phyloP scores from a whole-genome alignment of 164 flowering plant species.

The Tinospora cordifolia region DNA sequence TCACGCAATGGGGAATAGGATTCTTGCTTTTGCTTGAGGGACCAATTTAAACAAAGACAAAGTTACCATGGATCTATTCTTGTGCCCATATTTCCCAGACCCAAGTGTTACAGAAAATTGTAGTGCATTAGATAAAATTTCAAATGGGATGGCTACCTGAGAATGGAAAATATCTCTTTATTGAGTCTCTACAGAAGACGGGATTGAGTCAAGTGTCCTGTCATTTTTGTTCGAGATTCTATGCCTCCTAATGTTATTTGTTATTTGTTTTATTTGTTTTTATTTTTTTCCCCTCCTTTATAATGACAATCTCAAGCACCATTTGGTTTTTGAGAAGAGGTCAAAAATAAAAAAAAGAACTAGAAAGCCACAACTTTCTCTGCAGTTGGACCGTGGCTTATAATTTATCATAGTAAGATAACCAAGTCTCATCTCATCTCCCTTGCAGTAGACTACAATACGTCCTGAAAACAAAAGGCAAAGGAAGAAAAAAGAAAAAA shows the following conservation, averaged over 20 bases:
- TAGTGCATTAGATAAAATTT: not conserved
- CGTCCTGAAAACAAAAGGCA: no score
- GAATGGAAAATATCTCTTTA: slow-evolving; percentile 46
- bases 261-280: no score
- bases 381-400: not conserved
- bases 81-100: slow-evolving; percentile 47
- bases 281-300: no score
- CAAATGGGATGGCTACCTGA: slow-evolving; percentile 28
- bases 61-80: slow-evolving; percentile 53
- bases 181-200: slow-evolving; percentile 53
- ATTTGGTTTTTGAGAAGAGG: slow-evolving; percentile 24
- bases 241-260: slow-evolving; percentile 22
- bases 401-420: not conserved
- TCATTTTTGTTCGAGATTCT: slow-evolving; percentile 48
- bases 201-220: slow-evolving; percentile 35
- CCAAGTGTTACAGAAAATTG: slow-evolving; percentile 30
- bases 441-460: no score
- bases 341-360: slow-evolving; percentile 16
- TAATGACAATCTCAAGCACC: slow-evolving; percentile 26
- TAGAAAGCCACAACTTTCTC: not conserved
- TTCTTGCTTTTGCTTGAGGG: slow-evolving; percentile 44
- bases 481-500: not conserved
- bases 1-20: slow-evolving; percentile 39
- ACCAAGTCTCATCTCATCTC: no score
- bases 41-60: slow-evolving; percentile 31